Conservation (phyloP, 306 rosid species). For the Quercus alba region DNA sequence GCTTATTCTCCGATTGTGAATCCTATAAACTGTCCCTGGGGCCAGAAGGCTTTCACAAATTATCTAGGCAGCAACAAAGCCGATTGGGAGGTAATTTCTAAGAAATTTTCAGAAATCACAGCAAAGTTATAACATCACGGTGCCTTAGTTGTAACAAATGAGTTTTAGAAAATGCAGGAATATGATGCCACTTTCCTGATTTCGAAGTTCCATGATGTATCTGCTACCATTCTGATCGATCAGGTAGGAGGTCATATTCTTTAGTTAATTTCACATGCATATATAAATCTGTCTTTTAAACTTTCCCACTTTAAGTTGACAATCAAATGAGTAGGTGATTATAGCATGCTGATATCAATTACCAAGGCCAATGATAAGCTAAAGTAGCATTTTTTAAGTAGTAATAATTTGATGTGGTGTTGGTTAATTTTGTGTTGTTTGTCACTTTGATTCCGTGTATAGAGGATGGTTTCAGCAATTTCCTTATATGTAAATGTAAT, state of each 20-base stretch:
- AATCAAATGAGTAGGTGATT: neutral
- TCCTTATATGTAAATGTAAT: neutral
- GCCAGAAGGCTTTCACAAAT: conserved; percentile 88
- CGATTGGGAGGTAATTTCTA: conserved; percentile 77
- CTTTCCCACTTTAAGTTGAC: neutral
- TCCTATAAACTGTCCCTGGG: conserved; percentile 88
- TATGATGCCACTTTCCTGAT: conserved; percentile 78
- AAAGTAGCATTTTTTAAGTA: neutral
- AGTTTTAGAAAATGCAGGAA: conserved; percentile 55
- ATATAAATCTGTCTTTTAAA: neutral
- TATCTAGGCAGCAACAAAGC: conserved; percentile 75
- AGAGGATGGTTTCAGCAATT: neutral
- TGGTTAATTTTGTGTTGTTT: neutral
- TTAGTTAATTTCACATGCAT: neutral
- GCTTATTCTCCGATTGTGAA: conserved; percentile 83
- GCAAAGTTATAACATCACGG: neutral
- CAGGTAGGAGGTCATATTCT: conserved; percentile 50
- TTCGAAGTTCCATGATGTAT: conserved; percentile 45
- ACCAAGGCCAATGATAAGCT: neutral
- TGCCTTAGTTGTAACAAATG: conserved; percentile 11
- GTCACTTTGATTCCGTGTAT: neutral
- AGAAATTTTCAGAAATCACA: neutral
- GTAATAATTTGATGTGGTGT: neutral
- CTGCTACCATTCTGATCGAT: conserved; percentile 78
- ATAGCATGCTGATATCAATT: neutral